Percentiles rank a stretch among this genome's conserved stretches.
Evolutionary conservation across 1,139 yeast genomes (phyloP).

Genomic region (Candida neerlandica): DNA sequence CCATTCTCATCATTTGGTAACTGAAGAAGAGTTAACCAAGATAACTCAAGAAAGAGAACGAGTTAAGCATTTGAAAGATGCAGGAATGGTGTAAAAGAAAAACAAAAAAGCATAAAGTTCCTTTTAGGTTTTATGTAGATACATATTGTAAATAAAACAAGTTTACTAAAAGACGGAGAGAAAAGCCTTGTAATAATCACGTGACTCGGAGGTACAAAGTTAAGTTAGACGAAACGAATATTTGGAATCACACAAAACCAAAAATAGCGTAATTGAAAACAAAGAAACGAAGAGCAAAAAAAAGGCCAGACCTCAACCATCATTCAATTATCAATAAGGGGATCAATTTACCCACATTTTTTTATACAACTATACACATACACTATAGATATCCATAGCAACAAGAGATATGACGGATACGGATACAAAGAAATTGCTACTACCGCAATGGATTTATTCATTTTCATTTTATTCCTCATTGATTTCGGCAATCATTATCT

Average conservation of each 20-base stretch:
- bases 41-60: conserved; percentile 42
- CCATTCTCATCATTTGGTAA: conserved; percentile 59
- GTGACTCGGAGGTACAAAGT: not conserved
- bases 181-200: too few species aligned
- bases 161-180: not conserved
- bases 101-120: too few species aligned
- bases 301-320: not conserved
- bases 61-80: conserved; percentile 22
- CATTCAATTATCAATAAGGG: not conserved
- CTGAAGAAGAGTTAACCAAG: conserved; percentile 55
- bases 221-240: not conserved
- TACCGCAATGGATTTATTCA: conserved; percentile 38
- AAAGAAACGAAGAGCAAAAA: not conserved
- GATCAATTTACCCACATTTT: not conserved
- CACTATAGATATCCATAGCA: not conserved
- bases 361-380: not conserved
- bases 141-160: not conserved
- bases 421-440: conserved; percentile 11
- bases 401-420: not conserved
- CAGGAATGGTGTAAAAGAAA: conserved; percentile 16
- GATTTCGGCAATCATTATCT: conserved; percentile 35
- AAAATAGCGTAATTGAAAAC: conserved; percentile 1
- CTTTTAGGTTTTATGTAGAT: not conserved
- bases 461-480: conserved; percentile 39
- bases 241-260: not conserved